Evolutionary conservation across 805 yeast species (phyloP).

Genomic region (Candida germanica): DNA sequence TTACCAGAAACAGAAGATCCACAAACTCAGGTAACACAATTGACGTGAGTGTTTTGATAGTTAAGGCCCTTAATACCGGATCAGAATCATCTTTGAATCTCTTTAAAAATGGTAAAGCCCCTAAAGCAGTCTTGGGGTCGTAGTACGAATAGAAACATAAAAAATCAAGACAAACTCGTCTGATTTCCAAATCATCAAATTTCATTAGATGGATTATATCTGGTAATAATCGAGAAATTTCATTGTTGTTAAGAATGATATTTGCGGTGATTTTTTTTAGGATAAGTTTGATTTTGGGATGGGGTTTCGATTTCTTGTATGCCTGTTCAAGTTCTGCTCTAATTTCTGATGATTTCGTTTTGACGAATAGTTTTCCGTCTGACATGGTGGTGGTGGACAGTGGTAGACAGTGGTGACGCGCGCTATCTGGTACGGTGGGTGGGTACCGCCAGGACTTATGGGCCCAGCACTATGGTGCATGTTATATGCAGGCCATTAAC

Average conservation of each 20-base stretch:
- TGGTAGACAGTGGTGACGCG: no score
- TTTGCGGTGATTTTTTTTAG: constrained; percentile 78
- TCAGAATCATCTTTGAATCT: constrained; percentile 50
- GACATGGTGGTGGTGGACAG: no score
- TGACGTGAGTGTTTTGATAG: constrained; percentile 61
- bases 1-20: constrained; percentile 41
- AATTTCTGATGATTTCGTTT: constrained; percentile 38
- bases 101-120: constrained; percentile 53
- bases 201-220: constrained; percentile 58
- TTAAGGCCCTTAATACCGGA: constrained; percentile 53
- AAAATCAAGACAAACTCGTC: constrained; percentile 68
- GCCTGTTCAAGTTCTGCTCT: constrained; percentile 44
- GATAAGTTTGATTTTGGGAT: constrained; percentile 31
- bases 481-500: no score
- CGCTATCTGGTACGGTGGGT: no score
- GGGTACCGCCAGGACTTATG: no score
- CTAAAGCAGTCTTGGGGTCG: constrained; percentile 52
- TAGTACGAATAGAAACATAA: constrained; percentile 57
- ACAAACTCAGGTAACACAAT: constrained; percentile 54
- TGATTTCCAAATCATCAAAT: constrained; percentile 61
- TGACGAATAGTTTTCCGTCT: constrained; percentile 38
- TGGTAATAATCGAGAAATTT: constrained; percentile 63
- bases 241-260: constrained; percentile 76
- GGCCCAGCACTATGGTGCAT: no score
- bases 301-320: constrained; percentile 39